Conservation (phyloP, 1,139 yeast genomes). For the Spencermartinsiella ligniputridi region DNA sequence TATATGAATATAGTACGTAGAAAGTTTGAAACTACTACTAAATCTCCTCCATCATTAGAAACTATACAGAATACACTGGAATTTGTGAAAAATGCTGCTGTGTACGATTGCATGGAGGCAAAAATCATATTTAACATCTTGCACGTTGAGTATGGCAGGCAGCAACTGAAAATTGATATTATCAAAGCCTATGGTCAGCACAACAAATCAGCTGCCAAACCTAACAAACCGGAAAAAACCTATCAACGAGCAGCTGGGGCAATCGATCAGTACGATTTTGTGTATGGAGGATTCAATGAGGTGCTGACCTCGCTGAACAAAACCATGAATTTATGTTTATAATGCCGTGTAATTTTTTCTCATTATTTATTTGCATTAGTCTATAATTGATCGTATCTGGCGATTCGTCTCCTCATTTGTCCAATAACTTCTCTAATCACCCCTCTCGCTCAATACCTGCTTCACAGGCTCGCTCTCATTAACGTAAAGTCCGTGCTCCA, state of each 20-base stretch:
- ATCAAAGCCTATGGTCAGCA: slow-evolving; percentile 5
- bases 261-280: background rate
- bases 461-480: slow-evolving; percentile 91
- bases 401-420: too few species aligned
- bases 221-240: too few species aligned
- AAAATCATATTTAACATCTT: slow-evolving; percentile 15
- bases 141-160: slow-evolving; percentile 15
- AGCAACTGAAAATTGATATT: slow-evolving; percentile 7
- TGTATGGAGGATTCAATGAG: slow-evolving; percentile 10
- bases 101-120: slow-evolving; percentile 19
- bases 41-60: slow-evolving; percentile 1
- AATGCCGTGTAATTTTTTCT: too few species aligned
- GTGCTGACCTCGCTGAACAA: slow-evolving; percentile 15
- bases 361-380: too few species aligned
- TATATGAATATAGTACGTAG: slow-evolving; percentile 9
- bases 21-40: slow-evolving; percentile 7
- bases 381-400: too few species aligned
- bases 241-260: slow-evolving; percentile 3
- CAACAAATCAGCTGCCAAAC: background rate
- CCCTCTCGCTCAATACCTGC: slow-evolving; percentile 58
- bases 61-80: slow-evolving; percentile 16
- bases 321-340: slow-evolving; percentile 13
- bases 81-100: slow-evolving; percentile 19
- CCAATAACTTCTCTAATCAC: slow-evolving; percentile 22
- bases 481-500: slow-evolving; percentile 80